Conservation (phyloP, 2,329 filamentous ascomycete genomes). For the Coleophoma cylindrospora region DNA sequence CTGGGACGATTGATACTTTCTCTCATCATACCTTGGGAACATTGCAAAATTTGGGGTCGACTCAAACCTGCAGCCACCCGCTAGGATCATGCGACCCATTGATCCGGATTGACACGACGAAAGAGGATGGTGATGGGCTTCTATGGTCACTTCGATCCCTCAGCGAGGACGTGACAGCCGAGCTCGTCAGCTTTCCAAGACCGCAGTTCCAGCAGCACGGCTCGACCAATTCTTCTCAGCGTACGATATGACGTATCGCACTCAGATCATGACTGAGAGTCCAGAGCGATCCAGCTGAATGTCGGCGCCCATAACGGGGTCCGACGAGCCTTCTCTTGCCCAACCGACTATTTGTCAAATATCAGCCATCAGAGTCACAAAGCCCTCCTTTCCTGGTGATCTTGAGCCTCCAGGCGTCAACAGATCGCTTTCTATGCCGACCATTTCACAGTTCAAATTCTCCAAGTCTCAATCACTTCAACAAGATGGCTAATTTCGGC, state of each 20-base stretch:
- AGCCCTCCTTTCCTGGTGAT: neutral
- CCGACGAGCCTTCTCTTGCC: neutral
- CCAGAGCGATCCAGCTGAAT: neutral
- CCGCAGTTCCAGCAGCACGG: neutral
- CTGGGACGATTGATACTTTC: no score
- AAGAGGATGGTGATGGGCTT: no score
- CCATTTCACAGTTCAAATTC: neutral
- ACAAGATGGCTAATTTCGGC: neutral
- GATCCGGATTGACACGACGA: no score
- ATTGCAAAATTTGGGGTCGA: no score
- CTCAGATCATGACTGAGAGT: neutral
- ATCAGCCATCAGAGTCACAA: neutral
- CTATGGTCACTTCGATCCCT: no score
- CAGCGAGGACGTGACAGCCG: no score
- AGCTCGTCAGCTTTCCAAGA: neutral
- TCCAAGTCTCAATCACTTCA: neutral
- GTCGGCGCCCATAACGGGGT: neutral
- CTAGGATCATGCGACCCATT: no score
- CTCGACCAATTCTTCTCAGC: neutral
- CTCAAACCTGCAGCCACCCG: no score
- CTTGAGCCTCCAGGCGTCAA: neutral
- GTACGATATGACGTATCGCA: neutral
- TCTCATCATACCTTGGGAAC: no score
- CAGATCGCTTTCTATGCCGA: neutral
- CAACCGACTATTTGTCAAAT: neutral